These are phyloP conservation scores for Talaromyces adpressus DNA, from an alignment of 495 filamentous ascomycete species.

Conservation along the genomic window DNA sequence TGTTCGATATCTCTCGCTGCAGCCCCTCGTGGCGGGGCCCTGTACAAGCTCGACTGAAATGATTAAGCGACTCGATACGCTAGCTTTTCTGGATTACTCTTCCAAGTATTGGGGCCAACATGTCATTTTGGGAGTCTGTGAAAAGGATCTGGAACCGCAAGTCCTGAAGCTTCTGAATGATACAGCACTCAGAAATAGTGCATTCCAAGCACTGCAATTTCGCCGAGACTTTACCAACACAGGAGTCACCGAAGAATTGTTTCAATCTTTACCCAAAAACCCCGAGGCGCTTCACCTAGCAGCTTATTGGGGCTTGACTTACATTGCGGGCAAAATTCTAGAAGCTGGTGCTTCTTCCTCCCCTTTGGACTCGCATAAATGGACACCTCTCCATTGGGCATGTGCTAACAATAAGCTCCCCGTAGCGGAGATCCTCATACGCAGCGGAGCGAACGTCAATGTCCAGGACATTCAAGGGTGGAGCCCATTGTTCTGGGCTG, in stretches of 20 bases:
- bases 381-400: neutral
- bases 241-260: neutral
- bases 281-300: neutral
- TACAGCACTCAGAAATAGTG: neutral
- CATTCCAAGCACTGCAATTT: neutral
- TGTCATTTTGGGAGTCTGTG: too few relatives aligned
- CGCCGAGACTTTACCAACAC: neutral
- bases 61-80: too few relatives aligned
- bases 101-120: too few relatives aligned
- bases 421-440: neutral
- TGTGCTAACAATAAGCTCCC: neutral
- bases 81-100: too few relatives aligned
- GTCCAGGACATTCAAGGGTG: neutral
- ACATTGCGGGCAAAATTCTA: neutral
- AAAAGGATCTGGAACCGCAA: neutral
- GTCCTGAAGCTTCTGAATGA: neutral
- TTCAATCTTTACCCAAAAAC: neutral
- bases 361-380: neutral
- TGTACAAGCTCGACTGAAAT: too few relatives aligned
- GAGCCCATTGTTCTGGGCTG: neutral
- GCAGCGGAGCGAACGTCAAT: neutral
- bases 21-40: too few relatives aligned
- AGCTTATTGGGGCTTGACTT: neutral
- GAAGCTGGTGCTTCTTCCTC: neutral
- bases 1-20: too few relatives aligned